Base-by-base conservation (phyloP, 441 rosid genomes). In the Heliophila coronopifolia region DNA sequence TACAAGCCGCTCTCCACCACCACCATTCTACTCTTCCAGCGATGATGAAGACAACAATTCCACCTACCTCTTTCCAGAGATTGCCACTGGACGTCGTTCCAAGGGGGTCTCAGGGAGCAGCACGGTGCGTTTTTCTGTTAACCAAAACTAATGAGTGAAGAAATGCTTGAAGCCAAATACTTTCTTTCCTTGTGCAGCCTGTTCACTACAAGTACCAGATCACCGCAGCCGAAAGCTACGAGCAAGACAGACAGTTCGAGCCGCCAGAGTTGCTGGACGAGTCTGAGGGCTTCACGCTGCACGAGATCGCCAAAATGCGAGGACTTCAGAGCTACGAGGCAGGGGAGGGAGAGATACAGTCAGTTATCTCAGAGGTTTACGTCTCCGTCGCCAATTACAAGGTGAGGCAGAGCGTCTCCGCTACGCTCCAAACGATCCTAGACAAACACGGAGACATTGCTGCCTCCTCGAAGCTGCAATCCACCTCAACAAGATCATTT, bases 371-470 rank as follows among this genome's bases (percentile, higher is more conserved):
- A 1, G 91, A 82, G 58, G 77, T 79, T 4, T 69, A 73, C 17
- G 81, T 78, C 8, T 67, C 73, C 0, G 79, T 83, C 0, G 84
- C 79, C 11, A 71, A 74, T 35, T 78, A 86, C 69, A 73, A 61
- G 7, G 88, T 80, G 54, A 51, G 71, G 41, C 63, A 68, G 34
- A 74, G 70, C 42, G 60, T 66, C 15, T 65, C 83, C 5, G 42
- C 74, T 6, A 65, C 63, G 38, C 70, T 86, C 26, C 66, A 63
- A 51, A 37, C 41, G 23, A 75, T 86, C 63, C 28, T 83, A 2
- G 67, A 69, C 9, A 83, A 74, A 52, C 70, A 83, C 20, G 95
- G 95, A 32, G 88, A 85, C 46, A 78, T 85, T 32, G 87, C 88
- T 4, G 73, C 75, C 33, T 66, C 73, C 43, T 80, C 81, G 30